Conservation (phyloP, 805 yeast species). For the Saturnispora diversa region DNA sequence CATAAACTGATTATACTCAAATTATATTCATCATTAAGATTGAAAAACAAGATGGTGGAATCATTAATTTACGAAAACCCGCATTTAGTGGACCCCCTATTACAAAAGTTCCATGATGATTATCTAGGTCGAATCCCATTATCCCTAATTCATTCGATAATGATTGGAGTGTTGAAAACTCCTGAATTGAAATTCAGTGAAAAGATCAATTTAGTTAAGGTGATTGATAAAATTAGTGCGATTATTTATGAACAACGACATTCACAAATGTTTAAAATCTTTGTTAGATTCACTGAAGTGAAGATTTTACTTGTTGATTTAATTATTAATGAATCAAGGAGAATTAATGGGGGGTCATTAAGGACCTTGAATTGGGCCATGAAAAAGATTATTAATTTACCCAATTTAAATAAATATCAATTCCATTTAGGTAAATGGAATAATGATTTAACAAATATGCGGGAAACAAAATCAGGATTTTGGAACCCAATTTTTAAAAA, state of each 20-base stretch:
- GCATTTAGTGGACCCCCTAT: constrained; percentile 13
- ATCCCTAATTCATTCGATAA: constrained; percentile 20
- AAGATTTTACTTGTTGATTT: constrained; percentile 18
- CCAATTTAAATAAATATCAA: constrained; percentile 11
- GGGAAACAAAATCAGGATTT: constrained; percentile 19
- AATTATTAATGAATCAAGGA: constrained; percentile 19
- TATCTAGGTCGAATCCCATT: constrained; percentile 22
- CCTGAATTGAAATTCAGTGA: constrained; percentile 11
- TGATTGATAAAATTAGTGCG: constrained; percentile 20
- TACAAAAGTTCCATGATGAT: constrained; percentile 17
- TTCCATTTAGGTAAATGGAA: constrained; percentile 19
- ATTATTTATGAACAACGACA: constrained; percentile 16
- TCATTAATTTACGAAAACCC: constrained; percentile 15
- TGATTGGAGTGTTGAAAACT: constrained; percentile 19
- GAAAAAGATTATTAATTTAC: constrained; percentile 16
- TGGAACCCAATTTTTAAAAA: constrained; percentile 17
- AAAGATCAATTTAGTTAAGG: constrained; percentile 18
- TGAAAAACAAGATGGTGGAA: constrained; percentile 18
- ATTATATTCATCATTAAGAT: constrained; percentile 15
- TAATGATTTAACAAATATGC: constrained; percentile 19
- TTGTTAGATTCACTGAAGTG: constrained; percentile 15
- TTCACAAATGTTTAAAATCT: constrained; percentile 13
- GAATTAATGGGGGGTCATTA: constrained; percentile 18
- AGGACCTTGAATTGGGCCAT: constrained; percentile 23
- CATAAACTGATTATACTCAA: constrained; percentile 16